Evolutionary conservation across 78 protist genomes (phyloP), one percentile per base, ranked within the genome.

Genomic region (Pigoraptor vietnamica): DNA sequence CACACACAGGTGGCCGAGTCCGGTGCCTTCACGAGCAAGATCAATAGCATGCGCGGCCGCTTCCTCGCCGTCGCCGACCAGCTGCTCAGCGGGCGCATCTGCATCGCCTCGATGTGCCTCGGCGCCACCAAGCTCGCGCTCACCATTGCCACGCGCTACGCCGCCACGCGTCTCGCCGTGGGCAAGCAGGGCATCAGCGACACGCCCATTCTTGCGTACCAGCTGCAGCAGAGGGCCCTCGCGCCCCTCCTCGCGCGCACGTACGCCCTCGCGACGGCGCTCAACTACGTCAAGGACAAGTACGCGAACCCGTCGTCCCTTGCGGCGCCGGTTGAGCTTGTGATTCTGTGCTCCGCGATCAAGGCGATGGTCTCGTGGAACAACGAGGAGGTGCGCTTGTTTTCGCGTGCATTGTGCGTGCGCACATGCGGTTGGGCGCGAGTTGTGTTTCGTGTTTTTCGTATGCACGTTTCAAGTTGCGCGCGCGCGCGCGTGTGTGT

Each of bases 81-180:
- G 0, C 87, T 90, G 40, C 6, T 35, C 10, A 29, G 33, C 48
- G 40, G 67, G 32, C 79, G 92, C 14, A 87, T 81, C 84, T 25
- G 24, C 37, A 32, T 90, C 81, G 39, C 34, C 38, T 9, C 23
- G 33, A 56, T 1, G 82, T 2, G 25, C 39, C 14, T 1, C 10
- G 1, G 14, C 32, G n/a, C 6, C 23, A 6, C 56, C n/a, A 24
- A 6, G 10, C 6, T 2, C 33, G 82, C 67, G 10, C 35, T 81
- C 23, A 81, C 95, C 40, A 93, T 93, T 23, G 96, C 92, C 34
- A 29, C 79, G 37, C 81, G 96, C n/a, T 95, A 93, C 83, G 0
- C 82, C 21, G 82, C 91, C 14, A 89, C 91, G 56, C 84, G 96
- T 24, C 39, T 39, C 38, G 95, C 93, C 48, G 25, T 39, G 0